These are phyloP conservation scores for Rauvolfia tetraphylla DNA, from an alignment of 257 asterid genomes.

Conservation along the genomic window DNA sequence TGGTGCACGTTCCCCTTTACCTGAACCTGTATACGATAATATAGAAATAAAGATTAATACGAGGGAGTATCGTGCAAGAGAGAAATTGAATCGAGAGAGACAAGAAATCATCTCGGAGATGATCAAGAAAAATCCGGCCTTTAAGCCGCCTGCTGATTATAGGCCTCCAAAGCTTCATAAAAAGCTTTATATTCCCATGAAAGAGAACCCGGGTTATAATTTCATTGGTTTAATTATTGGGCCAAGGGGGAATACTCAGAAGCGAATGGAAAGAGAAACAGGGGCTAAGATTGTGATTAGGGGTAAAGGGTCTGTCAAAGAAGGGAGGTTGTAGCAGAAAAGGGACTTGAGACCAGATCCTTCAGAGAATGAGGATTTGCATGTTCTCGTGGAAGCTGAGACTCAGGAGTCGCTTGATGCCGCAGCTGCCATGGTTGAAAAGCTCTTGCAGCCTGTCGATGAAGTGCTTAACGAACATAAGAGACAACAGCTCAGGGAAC, in stretches of 20 bases:
- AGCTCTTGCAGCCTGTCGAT: conserved; percentile 96
- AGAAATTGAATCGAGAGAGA: conserved; percentile 78
- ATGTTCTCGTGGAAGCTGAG: conserved; percentile 93
- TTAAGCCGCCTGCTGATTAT: conserved; percentile 96
- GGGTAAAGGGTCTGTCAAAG: conserved; percentile 93
- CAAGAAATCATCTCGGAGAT: conserved; percentile 87
- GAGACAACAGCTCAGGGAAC: conserved; percentile 95
- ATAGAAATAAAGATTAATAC: conserved; percentile 87
- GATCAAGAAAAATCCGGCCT: conserved; percentile 85
- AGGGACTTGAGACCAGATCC: conserved; percentile 83
- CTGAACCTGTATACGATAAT: conserved; percentile 91
- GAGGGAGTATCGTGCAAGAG: conserved; percentile 90
- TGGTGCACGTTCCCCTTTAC: conserved; percentile 95
- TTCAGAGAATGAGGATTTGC: conserved; percentile 89
- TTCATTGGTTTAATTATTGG: conserved; percentile 90
- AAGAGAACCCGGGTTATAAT: conserved; percentile 93
- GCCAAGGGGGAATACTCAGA: conserved; percentile 95
- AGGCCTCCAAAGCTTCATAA: conserved; percentile 94
- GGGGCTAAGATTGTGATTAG: conserved; percentile 96
- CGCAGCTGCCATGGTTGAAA: conserved; percentile 95
- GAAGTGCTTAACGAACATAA: conserved; percentile 96
- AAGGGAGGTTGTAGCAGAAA: conserved; percentile 92
- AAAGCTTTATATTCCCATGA: conserved; percentile 90
- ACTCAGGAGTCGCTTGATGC: conserved; percentile 88
- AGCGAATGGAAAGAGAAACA: conserved; percentile 91